These are phyloP conservation scores for Beauveria asiatica DNA, from an alignment of 2,329 filamentous ascomycete species.

Conservation along the genomic window DNA sequence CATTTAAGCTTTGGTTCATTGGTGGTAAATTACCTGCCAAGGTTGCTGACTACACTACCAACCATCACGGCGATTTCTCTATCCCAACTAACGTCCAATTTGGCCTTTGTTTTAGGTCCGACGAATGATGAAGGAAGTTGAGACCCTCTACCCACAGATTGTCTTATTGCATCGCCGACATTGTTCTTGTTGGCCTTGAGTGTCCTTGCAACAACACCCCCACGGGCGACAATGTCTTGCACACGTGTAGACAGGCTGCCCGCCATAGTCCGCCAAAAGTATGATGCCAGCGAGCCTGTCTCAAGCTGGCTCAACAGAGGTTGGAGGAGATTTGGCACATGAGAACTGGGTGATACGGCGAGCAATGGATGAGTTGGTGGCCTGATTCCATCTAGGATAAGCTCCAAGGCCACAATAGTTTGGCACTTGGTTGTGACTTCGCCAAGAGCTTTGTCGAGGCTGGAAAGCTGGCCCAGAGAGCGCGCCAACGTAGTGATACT, in stretches of 20 bases:
- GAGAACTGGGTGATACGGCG: conserved; percentile 24
- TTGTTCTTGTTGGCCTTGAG: conserved; percentile 65
- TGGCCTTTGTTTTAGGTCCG: conserved; percentile 34
- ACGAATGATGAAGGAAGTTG: conserved; percentile 52
- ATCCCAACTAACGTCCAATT: conserved; percentile 60
- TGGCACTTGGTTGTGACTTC: conserved; percentile 82
- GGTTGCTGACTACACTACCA: conserved; percentile 61
- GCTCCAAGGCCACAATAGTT: conserved; percentile 81
- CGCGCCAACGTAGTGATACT: conserved; percentile 67
- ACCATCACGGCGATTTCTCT: conserved; percentile 94
- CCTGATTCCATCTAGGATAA: conserved; percentile 61
- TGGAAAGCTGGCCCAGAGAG: conserved; percentile 70
- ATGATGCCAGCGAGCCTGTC: conserved; percentile 76
- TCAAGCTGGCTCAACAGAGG: conserved; percentile 72
- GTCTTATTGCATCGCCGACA: conserved; percentile 68
- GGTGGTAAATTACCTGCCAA: conserved; percentile 28
- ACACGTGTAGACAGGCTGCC: conserved; percentile 67
- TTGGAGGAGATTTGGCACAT: conserved; percentile 51
- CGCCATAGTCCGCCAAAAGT: conserved; percentile 89
- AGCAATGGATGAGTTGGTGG: conserved; percentile 63
- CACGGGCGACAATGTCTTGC: conserved; percentile 73
- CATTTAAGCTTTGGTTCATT: background rate
- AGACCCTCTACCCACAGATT: conserved; percentile 74
- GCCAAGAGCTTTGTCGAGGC: conserved; percentile 68
- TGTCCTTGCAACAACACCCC: conserved; percentile 76